phyloP scores from a whole-genome alignment of 1,139 yeast genomes.

The Yamadazyma triangularis region DNA sequence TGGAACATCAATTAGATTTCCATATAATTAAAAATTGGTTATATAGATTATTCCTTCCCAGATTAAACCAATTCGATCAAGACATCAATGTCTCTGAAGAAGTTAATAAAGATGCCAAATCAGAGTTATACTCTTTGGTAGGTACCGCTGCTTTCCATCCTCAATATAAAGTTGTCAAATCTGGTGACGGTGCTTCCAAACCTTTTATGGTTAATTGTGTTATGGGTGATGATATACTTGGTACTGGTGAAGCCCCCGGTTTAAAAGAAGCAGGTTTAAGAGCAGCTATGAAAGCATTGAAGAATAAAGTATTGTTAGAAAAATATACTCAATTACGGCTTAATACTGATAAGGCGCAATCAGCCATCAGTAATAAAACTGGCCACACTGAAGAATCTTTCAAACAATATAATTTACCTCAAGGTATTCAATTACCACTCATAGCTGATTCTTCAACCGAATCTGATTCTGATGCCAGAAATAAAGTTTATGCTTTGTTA shows the following conservation, averaged over 20 bases:
- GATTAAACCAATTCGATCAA: conserved; percentile 22
- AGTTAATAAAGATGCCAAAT: conserved; percentile 60
- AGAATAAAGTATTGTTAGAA: conserved; percentile 56
- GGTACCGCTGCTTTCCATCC: conserved; percentile 73
- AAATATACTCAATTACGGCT: conserved; percentile 60
- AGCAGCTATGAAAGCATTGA: conserved; percentile 69
- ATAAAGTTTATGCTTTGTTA: conserved; percentile 40
- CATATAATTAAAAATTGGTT: conserved; percentile 60
- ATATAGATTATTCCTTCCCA: conserved; percentile 38
- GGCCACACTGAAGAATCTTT: neutral
- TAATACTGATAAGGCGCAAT: conserved; percentile 48
- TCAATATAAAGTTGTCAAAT: conserved; percentile 50
- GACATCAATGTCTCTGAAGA: conserved; percentile 26
- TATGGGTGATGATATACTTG: conserved; percentile 53
- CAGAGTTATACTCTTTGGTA: conserved; percentile 69
- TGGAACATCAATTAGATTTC: conserved; percentile 49
- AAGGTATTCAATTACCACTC: conserved; percentile 20
- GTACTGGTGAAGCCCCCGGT: conserved; percentile 58
- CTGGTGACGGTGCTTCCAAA: conserved; percentile 50
- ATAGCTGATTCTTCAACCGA: conserved; percentile 20
- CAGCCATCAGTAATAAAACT: conserved; percentile 17
- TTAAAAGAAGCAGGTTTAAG: conserved; percentile 63
- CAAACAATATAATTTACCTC: neutral
- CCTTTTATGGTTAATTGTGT: conserved; percentile 62
- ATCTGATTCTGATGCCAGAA: conserved; percentile 34